Evolutionary conservation across 2,329 filamentous ascomycete genomes (phyloP), one percentile per base, ranked within the genome.

Genomic region (Fusarium hainanense): DNA sequence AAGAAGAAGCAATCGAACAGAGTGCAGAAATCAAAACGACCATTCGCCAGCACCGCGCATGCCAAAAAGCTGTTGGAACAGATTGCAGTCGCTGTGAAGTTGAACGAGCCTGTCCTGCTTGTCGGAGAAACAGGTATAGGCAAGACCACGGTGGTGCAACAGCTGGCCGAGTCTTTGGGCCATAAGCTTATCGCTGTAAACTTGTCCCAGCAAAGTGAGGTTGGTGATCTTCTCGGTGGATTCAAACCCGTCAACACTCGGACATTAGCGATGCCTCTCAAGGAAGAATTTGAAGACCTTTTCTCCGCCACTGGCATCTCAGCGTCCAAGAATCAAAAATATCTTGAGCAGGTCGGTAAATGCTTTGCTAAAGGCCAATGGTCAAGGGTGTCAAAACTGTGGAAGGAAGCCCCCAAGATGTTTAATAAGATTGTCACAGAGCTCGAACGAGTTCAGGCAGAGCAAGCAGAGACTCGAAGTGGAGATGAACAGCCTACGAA

Each of bases 91-190:
- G 92, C 94, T 3, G 89, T 98, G 8, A 90, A 92, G 66, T 88
- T 94, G 74, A 88, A 89, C n/a, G 96, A 99, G 76, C 94, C 97
- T 6, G 88, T 97, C 3, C 83, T 99, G 20, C 88, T 99, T 28
- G 96, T 99, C n/a, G 96, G 96, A 77, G 96, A 99, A 82, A 99
- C 96, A 10, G 96, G 96, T 83, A 98, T 97, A 52, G 96, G 96
- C 74, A 99, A 99, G 81, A 99, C 96, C 1, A 97, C 96, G 0
- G 92, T 96, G 27, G 91, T 99, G 16, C 96, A 99, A 78, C 94
- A 98, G 77, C 84, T 99, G 58, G 94, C 96, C 0, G 90, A 92
- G 61, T 87, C 91, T 6, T 85, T 98, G 28, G 93, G 94, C 3
- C 92, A 94, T 76, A 97, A 93, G 74, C 87, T 99, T 14, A 92